These are phyloP conservation scores for Suillus ampliporus DNA, from an alignment of 768 basidiomycete species.

Conservation along the genomic window DNA sequence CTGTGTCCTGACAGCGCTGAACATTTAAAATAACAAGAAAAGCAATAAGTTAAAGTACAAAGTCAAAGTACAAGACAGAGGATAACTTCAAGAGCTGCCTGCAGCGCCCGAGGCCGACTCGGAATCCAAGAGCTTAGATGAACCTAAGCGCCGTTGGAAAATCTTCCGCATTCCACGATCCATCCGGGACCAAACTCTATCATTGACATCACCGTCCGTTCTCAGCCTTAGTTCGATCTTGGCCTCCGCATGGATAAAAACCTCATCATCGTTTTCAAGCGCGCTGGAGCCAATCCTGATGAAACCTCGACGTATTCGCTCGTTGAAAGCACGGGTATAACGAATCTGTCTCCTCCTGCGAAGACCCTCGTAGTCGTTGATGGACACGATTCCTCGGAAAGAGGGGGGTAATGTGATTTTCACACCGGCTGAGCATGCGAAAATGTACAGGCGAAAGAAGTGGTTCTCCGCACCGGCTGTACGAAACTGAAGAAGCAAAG, in stretches of 20 bases:
- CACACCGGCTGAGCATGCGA: slow-evolving; percentile 35
- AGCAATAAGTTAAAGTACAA: background rate
- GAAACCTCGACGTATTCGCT: slow-evolving; percentile 26
- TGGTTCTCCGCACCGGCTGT: slow-evolving; percentile 32
- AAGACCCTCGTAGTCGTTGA: slow-evolving; percentile 23
- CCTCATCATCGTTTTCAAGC: slow-evolving; percentile 35
- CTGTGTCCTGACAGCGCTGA: background rate
- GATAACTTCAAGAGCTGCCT: background rate
- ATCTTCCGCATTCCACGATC: slow-evolving; percentile 36
- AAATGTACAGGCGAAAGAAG: slow-evolving; percentile 36
- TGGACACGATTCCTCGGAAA: slow-evolving; percentile 34
- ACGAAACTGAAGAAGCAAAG: slow-evolving; percentile 25
- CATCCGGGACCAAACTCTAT: slow-evolving; percentile 27
- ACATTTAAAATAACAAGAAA: no score
- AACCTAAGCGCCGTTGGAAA: slow-evolving; percentile 16
- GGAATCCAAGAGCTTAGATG: background rate
- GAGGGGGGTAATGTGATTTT: slow-evolving; percentile 32
- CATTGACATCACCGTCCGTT: slow-evolving; percentile 13
- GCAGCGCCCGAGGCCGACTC: background rate
- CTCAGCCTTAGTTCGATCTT: slow-evolving; percentile 27
- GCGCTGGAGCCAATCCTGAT: slow-evolving; percentile 26
- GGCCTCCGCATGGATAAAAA: slow-evolving; percentile 35
- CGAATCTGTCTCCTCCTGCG: slow-evolving; percentile 18
- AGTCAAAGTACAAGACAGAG: background rate
- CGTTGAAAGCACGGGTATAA: slow-evolving; percentile 31